Conservation (phyloP, 2,329 filamentous ascomycete genomes). For the Phaeosphaeria sp. region DNA sequence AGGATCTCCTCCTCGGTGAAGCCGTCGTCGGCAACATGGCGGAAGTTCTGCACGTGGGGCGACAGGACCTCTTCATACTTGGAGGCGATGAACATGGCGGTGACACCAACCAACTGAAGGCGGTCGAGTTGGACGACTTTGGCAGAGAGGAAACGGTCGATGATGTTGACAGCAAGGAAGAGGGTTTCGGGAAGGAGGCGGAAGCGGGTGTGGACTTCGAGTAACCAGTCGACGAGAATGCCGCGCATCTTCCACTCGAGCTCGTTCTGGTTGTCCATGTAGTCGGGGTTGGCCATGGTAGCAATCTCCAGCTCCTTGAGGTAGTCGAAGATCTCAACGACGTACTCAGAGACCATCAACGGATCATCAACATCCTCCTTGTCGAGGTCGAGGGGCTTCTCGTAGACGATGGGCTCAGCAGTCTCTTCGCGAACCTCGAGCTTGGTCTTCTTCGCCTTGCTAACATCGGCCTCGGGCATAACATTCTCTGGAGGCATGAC, state of each 20-base stretch:
- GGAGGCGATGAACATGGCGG: slow-evolving; percentile 98
- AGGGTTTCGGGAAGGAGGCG: slow-evolving; percentile 93
- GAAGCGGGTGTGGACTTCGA: slow-evolving; percentile 97
- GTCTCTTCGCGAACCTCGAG: slow-evolving; percentile 29
- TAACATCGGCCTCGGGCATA: slow-evolving; percentile 56
- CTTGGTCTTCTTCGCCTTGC: slow-evolving; percentile 25
- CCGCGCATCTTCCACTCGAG: slow-evolving; percentile 99
- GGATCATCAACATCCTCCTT: slow-evolving; percentile 90
- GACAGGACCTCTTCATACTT: slow-evolving; percentile 99
- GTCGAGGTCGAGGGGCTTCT: slow-evolving; percentile 69
- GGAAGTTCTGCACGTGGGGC: slow-evolving; percentile 95
- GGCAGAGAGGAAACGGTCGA: slow-evolving; percentile 93
- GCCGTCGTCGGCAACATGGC: slow-evolving; percentile 93
- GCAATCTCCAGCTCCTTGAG: slow-evolving; percentile 81
- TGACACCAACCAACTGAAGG: slow-evolving; percentile 94
- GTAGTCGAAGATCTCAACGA: slow-evolving; percentile 97
- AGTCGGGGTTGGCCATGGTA: slow-evolving; percentile 86
- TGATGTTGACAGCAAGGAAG: slow-evolving; percentile 96
- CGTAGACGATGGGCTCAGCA: slow-evolving; percentile 33
- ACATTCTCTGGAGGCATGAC: slow-evolving; percentile 59
- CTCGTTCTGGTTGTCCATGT: slow-evolving; percentile 94
- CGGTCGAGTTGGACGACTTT: slow-evolving; percentile 97
- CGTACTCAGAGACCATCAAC: slow-evolving; percentile 97
- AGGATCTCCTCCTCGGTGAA: slow-evolving; percentile 95
- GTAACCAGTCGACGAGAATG: slow-evolving; percentile 96